A percentile compares a stretch with the other conserved stretches of the same genome.
Evolutionary conservation across 2,329 filamentous ascomycete genomes (phyloP).

Genomic region (Alternaria panax): DNA sequence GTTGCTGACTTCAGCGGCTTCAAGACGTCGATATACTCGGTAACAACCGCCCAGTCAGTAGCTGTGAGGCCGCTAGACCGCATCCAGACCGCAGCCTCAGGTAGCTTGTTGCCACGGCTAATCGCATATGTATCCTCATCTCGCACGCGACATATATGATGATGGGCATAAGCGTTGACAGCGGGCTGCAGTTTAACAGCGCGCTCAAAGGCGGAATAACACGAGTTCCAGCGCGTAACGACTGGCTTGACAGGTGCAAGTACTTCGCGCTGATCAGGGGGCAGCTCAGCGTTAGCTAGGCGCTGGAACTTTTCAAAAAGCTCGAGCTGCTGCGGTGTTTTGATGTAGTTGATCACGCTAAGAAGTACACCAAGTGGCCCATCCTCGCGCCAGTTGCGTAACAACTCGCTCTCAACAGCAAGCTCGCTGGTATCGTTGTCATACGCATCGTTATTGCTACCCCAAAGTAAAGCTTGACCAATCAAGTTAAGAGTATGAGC

Average conservation of each 20-base stretch:
- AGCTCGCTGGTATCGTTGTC: neutral
- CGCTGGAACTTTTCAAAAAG: neutral
- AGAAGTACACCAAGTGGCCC: neutral
- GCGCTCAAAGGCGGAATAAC: neutral
- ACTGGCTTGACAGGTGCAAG: slow-evolving; percentile 1
- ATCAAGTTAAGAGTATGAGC: slow-evolving; percentile 10
- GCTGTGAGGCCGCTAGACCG: neutral
- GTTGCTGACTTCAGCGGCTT: neutral
- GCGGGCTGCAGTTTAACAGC: neutral
- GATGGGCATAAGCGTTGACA: neutral
- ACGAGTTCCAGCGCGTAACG: neutral
- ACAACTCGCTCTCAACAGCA: neutral
- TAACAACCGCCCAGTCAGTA: neutral
- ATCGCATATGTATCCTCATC: too few species aligned
- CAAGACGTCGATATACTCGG: neutral
- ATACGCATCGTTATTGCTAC: neutral
- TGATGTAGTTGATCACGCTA: neutral
- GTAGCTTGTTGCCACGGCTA: neutral
- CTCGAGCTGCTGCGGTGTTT: neutral
- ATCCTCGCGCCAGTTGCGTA: neutral
- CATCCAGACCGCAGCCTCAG: neutral
- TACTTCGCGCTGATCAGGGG: neutral
- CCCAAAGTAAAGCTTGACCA: neutral
- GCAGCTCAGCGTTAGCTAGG: neutral
- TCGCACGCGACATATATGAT: neutral